Evolutionary conservation across 805 yeast genomes (phyloP), one percentile per base, ranked within the genome.

Genomic region (Debaryomyces maramus): DNA sequence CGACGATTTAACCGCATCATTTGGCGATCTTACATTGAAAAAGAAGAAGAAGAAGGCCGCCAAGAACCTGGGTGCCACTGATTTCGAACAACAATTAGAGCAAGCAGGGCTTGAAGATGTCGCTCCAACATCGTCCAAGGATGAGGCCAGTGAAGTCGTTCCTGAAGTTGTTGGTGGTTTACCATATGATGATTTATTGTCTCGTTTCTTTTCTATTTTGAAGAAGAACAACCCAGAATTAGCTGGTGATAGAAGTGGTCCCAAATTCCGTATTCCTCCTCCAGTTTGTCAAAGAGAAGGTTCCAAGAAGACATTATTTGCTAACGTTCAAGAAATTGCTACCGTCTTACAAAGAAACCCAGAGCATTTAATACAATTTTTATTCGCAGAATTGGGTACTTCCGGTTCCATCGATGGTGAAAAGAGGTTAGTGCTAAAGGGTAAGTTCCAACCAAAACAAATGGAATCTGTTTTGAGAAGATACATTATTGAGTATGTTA

Each of bases 361-460:
- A 52, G 99, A 93, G 60, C 99, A 93, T 71, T 82, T 93, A 50
- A 93, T 93, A 66, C 97, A 89, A 73, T 93, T 85, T 70, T 71
- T 93, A 68, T 93, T 93, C 70, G 97, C 98, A 1, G 99, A 93
- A 73, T 77, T 93, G 78, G 99, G 99, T 83, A 93, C 99, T 15
- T 88, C 98, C 2, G 99, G 99, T 61, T 90, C 97, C 41, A 91
- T 93, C 45, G 99, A 93, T 70, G 99, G 98, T 65, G 91, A 88
- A 67, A 88, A 89, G 75, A 85, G 99, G 70, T 80, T 93, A 65
- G 89, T 93, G 48, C 91, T 93, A 66, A 93, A 88, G 76, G 99
- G 99, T 75, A 87, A 95, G 68, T 93, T 89, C 77, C 95, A 86
- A 73, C 96, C 96, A 55, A 93, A 91, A 71, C 97, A 90, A 69